Base-by-base conservation (phyloP, 2,329 filamentous ascomycete genomes). In the Fusarium praegraminearum region DNA sequence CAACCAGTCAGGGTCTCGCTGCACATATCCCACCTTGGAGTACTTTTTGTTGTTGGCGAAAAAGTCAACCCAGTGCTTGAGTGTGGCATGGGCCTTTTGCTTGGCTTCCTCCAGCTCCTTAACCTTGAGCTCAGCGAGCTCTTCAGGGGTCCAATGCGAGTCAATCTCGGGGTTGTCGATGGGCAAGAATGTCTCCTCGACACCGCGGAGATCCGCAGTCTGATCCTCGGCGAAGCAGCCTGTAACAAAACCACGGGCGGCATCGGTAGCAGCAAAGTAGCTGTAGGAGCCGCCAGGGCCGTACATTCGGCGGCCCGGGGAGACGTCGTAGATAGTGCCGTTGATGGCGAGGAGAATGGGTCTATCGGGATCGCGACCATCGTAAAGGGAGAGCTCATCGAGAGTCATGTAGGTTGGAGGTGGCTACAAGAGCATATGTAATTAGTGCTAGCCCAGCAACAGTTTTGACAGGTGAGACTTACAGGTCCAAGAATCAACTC, bases 281-380 rank as follows among this genome's bases (percentile, higher is more conserved):
- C 90, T 86, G 84, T 99, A 99, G 38, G 89, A 89, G 7, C 94
- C 96, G 30, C 93, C 94, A 0, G 94, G 91, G 1, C 93, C 93
- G 83, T 96, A 96, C 80, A 91, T 83, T 79, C 86, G 80, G 73
- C 87, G 84, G 56, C 89, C 90, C 32, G 85, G 81, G n/a, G 88
- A 87, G 41, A 97, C 93, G 80, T 97, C 93, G 85, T 91, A 96
- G 81, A 97, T 92, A 61, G 89, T 92, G 76, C 92, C 91, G 83
- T 96, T 95, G 75, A 99, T 89, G 67, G 94, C 93, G 58, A 99
- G 87, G 83, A 97, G 97, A 78, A 98, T 89, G 9, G 96, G 96
- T 63, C 91, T 89, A 10, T 81, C 79, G 12, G 89, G 83, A 80
- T 97, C 90, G 61, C 83, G 86, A 81, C 96, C 97, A 81, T 97